Conservation (phyloP, 2,329 filamentous ascomycete species). For the Scedosporium apiospermum region DNA sequence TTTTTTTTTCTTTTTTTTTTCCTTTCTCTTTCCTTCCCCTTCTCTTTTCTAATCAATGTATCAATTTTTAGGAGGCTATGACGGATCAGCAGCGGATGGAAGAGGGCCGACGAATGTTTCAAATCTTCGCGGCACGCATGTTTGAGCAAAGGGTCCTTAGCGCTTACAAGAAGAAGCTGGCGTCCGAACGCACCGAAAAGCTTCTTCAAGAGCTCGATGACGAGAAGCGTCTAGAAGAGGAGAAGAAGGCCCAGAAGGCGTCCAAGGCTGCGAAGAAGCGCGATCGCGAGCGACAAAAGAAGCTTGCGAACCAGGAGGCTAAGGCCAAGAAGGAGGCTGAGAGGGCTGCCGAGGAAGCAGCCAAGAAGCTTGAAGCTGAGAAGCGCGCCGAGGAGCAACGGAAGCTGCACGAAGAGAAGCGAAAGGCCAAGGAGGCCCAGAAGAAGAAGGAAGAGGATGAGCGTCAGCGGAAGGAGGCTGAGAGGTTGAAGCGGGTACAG, state of each 20-base stretch:
- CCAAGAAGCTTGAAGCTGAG: constrained; percentile 64
- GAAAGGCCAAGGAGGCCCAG: constrained; percentile 83
- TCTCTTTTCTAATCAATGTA: constrained; percentile 16
- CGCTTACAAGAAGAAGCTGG: constrained; percentile 96
- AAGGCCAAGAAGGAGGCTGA: constrained; percentile 81
- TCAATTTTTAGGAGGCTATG: constrained; percentile 68
- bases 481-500: constrained; percentile 67
- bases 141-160: constrained; percentile 95
- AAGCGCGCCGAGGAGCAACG: constrained; percentile 73
- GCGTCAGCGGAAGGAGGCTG: constrained; percentile 71
- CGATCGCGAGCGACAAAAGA: constrained; percentile 84
- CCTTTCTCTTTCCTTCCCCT: too few species aligned
- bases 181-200: constrained; percentile 81
- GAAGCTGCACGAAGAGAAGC: constrained; percentile 77
- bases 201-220: constrained; percentile 86
- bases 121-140: constrained; percentile 98
- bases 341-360: constrained; percentile 77
- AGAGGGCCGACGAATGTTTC: constrained; percentile 96
- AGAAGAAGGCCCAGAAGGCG: constrained; percentile 85
- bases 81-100: constrained; percentile 99
- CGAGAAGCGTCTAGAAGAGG: constrained; percentile 64
- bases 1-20: too few species aligned
- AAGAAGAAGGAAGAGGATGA: constrained; percentile 88
- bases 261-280: constrained; percentile 93
- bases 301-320: constrained; percentile 82